Evolutionary conservation across 2,329 filamentous ascomycete species (phyloP), one percentile per base, ranked within the genome.

Genomic region (Aureobasidium sp.): DNA sequence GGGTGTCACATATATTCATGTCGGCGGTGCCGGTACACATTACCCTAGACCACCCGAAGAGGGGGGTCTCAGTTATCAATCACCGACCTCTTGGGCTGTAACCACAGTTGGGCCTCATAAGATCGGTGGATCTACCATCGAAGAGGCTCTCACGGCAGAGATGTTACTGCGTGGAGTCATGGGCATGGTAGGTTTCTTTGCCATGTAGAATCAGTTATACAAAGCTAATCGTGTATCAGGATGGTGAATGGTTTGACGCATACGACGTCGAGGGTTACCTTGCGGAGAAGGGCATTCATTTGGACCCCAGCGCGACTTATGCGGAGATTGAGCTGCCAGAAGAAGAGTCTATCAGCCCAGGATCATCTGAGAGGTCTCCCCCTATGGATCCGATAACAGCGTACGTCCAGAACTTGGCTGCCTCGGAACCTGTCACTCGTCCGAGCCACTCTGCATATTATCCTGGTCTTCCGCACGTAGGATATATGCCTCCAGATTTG

Each of bases 251-350:
- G 78, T 89, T 88, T 66, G 89, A 94, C 68, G 76, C 85, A 0
- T 82, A 89, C 63, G 90, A 94, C 70, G 85, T 91, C 0, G 88
- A 94, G 72, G 79, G 82, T 13, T 94, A 91, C 69, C 75, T 95
- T 3, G 81, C 80, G 44, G 79, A 82, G 54, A 81, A 82, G 34
- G 85, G 85, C 5, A 82, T 91, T 34, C 71, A 77, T 49, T 84
- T 91, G 57, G 82, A 87, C 10, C 79, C 82, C 0, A 76, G 78
- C 10, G 78, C 81, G 10, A 85, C 88, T 21, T 85, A 82, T 60
- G 77, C 88, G 1, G 81, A 82, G 51, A 81, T 82, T 9, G 80
- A 87, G 53, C 73, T 88, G n/a, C 25, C 44, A 32, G 57, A 59
- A 6, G 44, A 49, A 16, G 25, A 42, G 3, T 32, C 57, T 11